Evolutionary conservation across 2,329 filamentous ascomycete genomes (phyloP), one percentile per base, ranked within the genome.

Genomic region (Trichoderma hamatum): DNA sequence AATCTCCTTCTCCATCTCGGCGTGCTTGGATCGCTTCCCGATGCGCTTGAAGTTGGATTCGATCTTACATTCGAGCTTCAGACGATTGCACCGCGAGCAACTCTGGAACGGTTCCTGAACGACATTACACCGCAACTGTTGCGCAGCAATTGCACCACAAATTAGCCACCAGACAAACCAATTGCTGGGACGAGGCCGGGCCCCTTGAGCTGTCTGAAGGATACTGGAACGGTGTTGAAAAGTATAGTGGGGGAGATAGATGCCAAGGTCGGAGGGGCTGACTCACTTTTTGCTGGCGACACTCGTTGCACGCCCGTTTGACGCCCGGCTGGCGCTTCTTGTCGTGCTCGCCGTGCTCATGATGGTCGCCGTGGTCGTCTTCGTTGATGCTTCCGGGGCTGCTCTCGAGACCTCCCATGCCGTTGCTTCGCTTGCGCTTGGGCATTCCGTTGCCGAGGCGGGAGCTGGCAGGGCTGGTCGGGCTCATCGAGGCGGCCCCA

Each of bases 1-100:
- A 75, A 94, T 92, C 79, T 94, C 91, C 80, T 89, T 91, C 77
- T 93, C 92, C 91, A 94, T 94, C 80, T 94, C 92, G 75, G 92
- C 92, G 79, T 95, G 92, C 78, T 92, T 92, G 72, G 89, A 92
- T 52, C 92, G 87, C 83, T 96, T 96, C 72, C 92, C 91, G 21
- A 94, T 84, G 74, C 92, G 89, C 84, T 70, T 70, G 43, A 70
- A 70, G 79, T 94, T 93, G 75, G 91, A 92, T 79, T 95, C 92
- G 79, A 96, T 95, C 79, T 93, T 92, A 84, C 92, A 96, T 71
- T 90, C 88, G 71, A 95, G 89, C 80, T 91, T 92, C 76, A 94
- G 87, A 75, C 93, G 92, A 77, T 88, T 88, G 81, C 92, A 96
- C 68, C 92, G 86, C 66, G 89, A 89, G 82, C 92, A 96, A 74